phyloP scores from a whole-genome alignment of 2,329 filamentous ascomycete genomes.

The Thyridium curvatum region DNA sequence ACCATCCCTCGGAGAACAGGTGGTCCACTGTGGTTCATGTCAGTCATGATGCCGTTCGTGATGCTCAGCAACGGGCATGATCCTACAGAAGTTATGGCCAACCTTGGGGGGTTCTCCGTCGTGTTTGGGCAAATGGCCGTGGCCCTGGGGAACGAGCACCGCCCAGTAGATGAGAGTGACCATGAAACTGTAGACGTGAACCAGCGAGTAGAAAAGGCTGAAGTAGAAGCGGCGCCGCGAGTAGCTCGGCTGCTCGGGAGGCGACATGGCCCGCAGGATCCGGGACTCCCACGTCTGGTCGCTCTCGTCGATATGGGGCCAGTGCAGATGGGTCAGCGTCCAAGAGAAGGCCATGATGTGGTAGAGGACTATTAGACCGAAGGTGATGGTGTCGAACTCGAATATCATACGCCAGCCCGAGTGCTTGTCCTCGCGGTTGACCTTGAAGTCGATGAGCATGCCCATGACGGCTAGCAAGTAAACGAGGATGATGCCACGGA shows the following conservation, averaged over 20 bases:
- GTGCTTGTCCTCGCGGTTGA: slow-evolving; percentile 30
- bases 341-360: slow-evolving; percentile 41
- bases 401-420: slow-evolving; percentile 37
- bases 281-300: slow-evolving; percentile 27
- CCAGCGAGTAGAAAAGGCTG: slow-evolving; percentile 41
- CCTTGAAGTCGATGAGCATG: slow-evolving; percentile 39
- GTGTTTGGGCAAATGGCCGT: slow-evolving; percentile 21
- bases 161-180: slow-evolving; percentile 45
- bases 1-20: slow-evolving; percentile 40
- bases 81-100: slow-evolving; percentile 3
- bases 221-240: slow-evolving; percentile 39
- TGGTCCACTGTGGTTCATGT: slow-evolving; percentile 31
- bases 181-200: slow-evolving; percentile 40
- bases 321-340: slow-evolving; percentile 46
- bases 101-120: background rate
- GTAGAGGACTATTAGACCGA: slow-evolving; percentile 35
- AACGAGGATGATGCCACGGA: slow-evolving; percentile 34
- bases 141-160: slow-evolving; percentile 27
- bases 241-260: slow-evolving; percentile 33
- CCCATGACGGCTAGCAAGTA: slow-evolving; percentile 35
- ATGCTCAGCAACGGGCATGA: background rate
- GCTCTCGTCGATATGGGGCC: slow-evolving; percentile 31
- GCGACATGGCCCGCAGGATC: slow-evolving; percentile 34
- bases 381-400: slow-evolving; percentile 41
- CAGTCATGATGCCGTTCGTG: background rate